Base-by-base conservation (phyloP, 345 rosid species). In the Boechera retrofracta region DNA sequence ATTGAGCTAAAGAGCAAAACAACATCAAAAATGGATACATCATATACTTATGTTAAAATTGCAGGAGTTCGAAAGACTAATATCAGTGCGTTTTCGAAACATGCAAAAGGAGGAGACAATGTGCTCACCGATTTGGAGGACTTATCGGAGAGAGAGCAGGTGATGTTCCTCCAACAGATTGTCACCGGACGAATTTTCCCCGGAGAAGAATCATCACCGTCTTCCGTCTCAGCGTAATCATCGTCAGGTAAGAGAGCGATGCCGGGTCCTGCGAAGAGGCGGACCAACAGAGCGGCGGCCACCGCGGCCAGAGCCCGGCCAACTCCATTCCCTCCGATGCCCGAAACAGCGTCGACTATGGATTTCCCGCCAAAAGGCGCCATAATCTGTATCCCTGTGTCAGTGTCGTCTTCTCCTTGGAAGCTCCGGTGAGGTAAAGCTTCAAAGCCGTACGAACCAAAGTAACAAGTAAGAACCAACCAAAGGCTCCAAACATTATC, bases 71-170 rank as follows among this genome's bases (percentile, higher is more conserved):
- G 6, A 33, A 35, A 58, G 4, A 58, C 41, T 58, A 32, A 31
- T 15, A n/a, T 33, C 24, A 18, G 44, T 28, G 3, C 13, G 33
- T 9, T 26, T 69, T 45, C 11, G 29, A 69, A 69, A 61, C 58
- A 77, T 69, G 75, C 65, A 77, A 16, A 58, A 38, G 54, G 31
- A 53, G 32, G 53, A 5, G 5, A 62, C 2, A 21, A 59, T 32
- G 51, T 11, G 53, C 92, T 87, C 75, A 94, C 99, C 44, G 89
- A 85, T 85, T 89, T 85, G 28, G 87, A 85, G 38, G 86, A 82
- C 84, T 90, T 89, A 76, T 88, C 97, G 39, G 94, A 82, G 78
- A 95, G 85, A 21, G 94, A 90, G 83, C 98, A 95, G 5, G 87
- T 92, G 81, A 95, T 85, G 82, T 82, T 88, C 74, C 84, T 82